Base-by-base conservation (phyloP, 805 yeast genomes). In the Yarrowia sp. region DNA sequence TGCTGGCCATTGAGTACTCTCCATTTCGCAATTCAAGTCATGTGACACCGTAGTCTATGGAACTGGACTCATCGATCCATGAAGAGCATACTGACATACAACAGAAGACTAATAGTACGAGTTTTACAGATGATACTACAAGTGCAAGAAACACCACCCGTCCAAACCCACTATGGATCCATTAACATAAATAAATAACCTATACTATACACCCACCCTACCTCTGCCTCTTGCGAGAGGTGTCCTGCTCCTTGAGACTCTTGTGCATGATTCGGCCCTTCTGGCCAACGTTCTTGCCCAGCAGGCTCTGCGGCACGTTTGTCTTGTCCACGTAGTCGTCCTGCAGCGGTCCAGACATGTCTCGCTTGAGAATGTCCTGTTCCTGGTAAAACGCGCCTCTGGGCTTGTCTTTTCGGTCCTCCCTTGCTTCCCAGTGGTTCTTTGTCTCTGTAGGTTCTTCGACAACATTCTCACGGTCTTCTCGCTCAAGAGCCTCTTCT, bases 361-460 rank as follows among this genome's bases (percentile, higher is more conserved):
- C 61, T 38, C 61, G 33, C 27, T 55, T 36, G 27, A 55, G 47
- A 38, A 55, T 68, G 14, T 73, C 76, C 59, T 72, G 71, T 51
- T 71, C 72, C 41, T 66, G 71, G 66, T 60, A 75, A 62, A 69
- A 77, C 25, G 73, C 76, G 10, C 75, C 78, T 47, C 65, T 65
- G 59, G 73, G 75, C 39, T 72, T 31, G 18, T 60, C 22, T 53
- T 18, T 44, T 27, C 22, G 25, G 46, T 24, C 49, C 64, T 35
- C 62, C 46, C 41, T 35, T 4, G 8, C 61, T 35, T 66, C 66
- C 53, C 64, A 58, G 21, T 67, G 31, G 51, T 65, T 19, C 27
- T 18, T 24, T 62, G 70, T 56, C 69, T 68, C 31, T 25, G 27
- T 24, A 19, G 8, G 3, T 4, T 19, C 24, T 6, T 4, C 29